These are phyloP conservation scores for Arbutus unedo DNA, from an alignment of 148 eudicot genomes.

Conservation along the genomic window DNA sequence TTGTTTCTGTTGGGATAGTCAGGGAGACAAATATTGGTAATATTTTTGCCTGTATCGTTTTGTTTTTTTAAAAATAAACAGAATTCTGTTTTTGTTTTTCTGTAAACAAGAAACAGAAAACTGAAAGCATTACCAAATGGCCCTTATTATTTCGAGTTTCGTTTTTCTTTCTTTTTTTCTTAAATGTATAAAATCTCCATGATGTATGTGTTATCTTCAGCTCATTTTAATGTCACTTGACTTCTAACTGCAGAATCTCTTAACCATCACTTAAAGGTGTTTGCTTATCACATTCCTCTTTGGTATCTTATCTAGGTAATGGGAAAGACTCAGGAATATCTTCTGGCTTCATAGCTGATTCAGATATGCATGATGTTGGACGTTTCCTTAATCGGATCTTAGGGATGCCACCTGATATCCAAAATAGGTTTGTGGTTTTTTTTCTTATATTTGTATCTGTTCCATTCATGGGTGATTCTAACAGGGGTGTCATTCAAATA, in stretches of 20 bases:
- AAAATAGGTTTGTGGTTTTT: conserved; percentile 57
- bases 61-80: not conserved
- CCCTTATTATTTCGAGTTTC: not conserved
- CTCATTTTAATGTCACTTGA: no score
- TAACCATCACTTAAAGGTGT: not conserved
- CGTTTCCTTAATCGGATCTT: conserved; percentile 89
- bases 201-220: no score
- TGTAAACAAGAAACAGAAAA: no score
- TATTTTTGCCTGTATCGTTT: conserved; percentile 2
- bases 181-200: no score
- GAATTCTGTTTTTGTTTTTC: not conserved
- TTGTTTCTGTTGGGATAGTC: conserved; percentile 88
- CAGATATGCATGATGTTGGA: conserved; percentile 92
- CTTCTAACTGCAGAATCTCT: not conserved
- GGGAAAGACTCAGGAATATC: conserved; percentile 74
- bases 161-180: not conserved
- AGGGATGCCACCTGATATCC: conserved; percentile 93
- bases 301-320: conserved; percentile 30
- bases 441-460: not conserved
- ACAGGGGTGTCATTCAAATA: not conserved
- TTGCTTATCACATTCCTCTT: not conserved
- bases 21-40: conserved; percentile 70
- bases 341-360: conserved; percentile 82
- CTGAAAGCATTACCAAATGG: no score
- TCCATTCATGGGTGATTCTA: not conserved